Conservation (phyloP, 495 filamentous ascomycete genomes). For the Echria macrotheca region DNA sequence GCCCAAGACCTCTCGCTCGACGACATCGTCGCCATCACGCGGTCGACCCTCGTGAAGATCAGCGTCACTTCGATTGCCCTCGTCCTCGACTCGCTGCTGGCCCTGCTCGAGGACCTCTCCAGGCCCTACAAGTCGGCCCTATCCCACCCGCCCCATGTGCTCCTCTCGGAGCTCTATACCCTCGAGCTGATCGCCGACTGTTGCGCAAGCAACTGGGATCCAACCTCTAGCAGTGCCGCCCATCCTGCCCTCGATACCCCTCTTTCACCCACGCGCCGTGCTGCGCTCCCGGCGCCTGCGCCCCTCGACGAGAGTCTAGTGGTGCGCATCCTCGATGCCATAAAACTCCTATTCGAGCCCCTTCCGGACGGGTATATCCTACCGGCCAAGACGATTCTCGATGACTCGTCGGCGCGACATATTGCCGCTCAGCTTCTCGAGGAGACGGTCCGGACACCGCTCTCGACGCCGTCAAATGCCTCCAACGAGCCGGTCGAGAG, state of each 20-base stretch:
- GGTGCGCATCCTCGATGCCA: constrained; percentile 36
- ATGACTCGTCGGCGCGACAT: constrained; percentile 32
- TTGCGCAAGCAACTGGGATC: constrained; percentile 51
- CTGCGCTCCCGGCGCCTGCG: constrained; percentile 23
- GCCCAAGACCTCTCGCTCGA: constrained; percentile 54
- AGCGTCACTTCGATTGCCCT: constrained; percentile 47
- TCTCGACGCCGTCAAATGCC: constrained; percentile 24
- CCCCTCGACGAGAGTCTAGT: constrained; percentile 36
- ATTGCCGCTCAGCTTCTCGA: constrained; percentile 26
- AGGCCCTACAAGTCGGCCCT: constrained; percentile 41
- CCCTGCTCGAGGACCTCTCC: constrained; percentile 45
- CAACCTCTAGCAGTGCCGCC: constrained; percentile 6
- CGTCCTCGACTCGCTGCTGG: constrained; percentile 53
- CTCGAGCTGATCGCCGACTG: constrained; percentile 59
- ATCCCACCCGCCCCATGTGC: constrained; percentile 46
- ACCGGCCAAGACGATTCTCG: constrained; percentile 41
- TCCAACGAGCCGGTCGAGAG: constrained; percentile 40
- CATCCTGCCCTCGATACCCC: constrained; percentile 22
- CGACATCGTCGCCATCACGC: constrained; percentile 55
- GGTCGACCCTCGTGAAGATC: constrained; percentile 55
- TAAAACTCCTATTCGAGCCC: constrained; percentile 40
- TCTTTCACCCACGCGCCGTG: constrained; percentile 21
- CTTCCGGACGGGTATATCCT: constrained; percentile 44
- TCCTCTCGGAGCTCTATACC: constrained; percentile 55
- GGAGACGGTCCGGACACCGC: constrained; percentile 30